These are phyloP conservation scores for Cryptococcus deneoformans DNA, from an alignment of 1,284 basidiomycete genomes.

Conservation along the genomic window DNA sequence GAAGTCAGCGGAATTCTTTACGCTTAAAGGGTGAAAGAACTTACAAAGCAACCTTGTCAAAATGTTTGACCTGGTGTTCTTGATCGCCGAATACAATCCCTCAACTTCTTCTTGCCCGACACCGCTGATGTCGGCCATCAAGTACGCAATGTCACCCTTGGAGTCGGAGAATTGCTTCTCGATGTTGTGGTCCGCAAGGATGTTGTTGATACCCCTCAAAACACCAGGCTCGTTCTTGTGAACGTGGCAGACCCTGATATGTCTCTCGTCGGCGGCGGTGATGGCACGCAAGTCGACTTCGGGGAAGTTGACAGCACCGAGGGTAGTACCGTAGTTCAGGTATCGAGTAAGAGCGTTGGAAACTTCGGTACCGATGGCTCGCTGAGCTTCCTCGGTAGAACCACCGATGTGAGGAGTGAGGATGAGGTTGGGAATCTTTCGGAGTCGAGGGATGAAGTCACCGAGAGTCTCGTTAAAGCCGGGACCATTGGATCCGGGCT, in stretches of 20 bases:
- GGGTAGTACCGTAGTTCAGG: constrained; percentile 85
- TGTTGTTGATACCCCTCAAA: constrained; percentile 91
- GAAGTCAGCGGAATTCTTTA: background rate
- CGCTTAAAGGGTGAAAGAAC: constrained; percentile 7
- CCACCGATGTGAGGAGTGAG: constrained; percentile 98
- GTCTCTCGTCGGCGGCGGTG: constrained; percentile 70
- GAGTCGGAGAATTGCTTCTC: constrained; percentile 99
- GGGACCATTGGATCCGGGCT: constrained; percentile 87
- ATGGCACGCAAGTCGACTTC: constrained; percentile 96
- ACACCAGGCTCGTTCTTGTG: constrained; percentile 98
- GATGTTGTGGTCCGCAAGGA: constrained; percentile 90
- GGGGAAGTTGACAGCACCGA: constrained; percentile 98
- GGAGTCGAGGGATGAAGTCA: constrained; percentile 70
- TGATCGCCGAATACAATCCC: constrained; percentile 79
- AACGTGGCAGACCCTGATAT: constrained; percentile 91
- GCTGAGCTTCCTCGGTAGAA: constrained; percentile 97
- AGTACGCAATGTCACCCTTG: constrained; percentile 77
- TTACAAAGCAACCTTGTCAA: constrained; percentile 71
- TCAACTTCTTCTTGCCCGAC: constrained; percentile 81
- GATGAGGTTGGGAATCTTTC: constrained; percentile 79
- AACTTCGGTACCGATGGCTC: constrained; percentile 96
- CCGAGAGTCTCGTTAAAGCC: constrained; percentile 81
- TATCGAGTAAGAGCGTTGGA: constrained; percentile 81
- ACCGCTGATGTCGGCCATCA: constrained; percentile 93
- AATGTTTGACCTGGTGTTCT: constrained; percentile 77